Evolutionary conservation across 768 basidiomycete species (phyloP), one percentile per base, ranked within the genome.

Genomic region (Boletus reticulatus): DNA sequence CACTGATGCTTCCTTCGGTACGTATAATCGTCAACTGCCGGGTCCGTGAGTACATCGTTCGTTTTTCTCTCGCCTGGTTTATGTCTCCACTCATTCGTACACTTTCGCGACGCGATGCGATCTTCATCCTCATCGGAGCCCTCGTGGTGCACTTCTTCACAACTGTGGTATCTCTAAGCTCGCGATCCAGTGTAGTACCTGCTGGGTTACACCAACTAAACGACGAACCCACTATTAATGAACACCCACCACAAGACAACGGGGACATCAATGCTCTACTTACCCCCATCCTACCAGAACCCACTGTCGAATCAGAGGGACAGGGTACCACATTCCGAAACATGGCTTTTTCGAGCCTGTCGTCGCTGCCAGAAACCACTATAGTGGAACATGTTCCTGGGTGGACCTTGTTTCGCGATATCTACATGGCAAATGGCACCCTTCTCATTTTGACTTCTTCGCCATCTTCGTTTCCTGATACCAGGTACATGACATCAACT

Each of bases 351-450:
- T 59, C 56, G 22, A 53, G 51, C 7, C 48, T 57, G 16, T 52
- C 57, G 34, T 56, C 34, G 17, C 50, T 88, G 4, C 83, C 83
- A 0, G 72, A 77, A 44, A 89, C 88, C 0, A 73, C 78, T 14
- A 64, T 90, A 29, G 69, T 84, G 13, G 76, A 82, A 22, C 88
- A 90, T 52, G 85, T 84, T 6, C 85, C 85, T 29, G 92, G 92
- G 39, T 94, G 92, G 91, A 93, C 93, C 0, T 72, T 93, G 32
- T 92, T 91, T 70, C 80, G 80, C 27, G 85, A 93, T 67, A 67
- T 95, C 5, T 95, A 95, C 79, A 80, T 93, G 84, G 82, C 85
- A 45, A 88, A 92, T 59, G 89, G 89, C 9, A 92, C 91, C 0
- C 78, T 93, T 44, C 84, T 80, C 70, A 80, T 94, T 64, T 76